Base-by-base conservation (phyloP, 2,329 filamentous ascomycete genomes). In the Sporothrix brasiliensis region DNA sequence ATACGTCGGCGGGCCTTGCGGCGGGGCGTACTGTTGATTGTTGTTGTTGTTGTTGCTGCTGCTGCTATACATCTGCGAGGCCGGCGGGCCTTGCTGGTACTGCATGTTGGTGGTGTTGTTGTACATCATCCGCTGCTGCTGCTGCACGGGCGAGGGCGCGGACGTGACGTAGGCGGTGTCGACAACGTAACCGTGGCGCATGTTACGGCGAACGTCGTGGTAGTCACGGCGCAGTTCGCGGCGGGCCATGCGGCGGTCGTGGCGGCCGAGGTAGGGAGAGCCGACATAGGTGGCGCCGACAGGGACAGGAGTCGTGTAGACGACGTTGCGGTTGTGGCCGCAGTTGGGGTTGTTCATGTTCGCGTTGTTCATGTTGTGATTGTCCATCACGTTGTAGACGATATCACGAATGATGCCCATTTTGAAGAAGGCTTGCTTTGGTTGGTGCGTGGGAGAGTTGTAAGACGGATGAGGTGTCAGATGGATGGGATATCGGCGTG, bases 341-440 rank as follows among this genome's bases (percentile, higher is more conserved):
- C 16, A 58, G 53, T 6, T 19, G 53, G 3, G 16, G 24, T 47
- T 5, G 34, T 63, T 63, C 27, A 27, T 34, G 60, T 49, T 30
- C 19, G 21, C 49, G 41, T 47, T 49, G 41, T 13, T 24, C 19
- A 7, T 39, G 39, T 30, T 30, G 41, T n/a, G 34, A 34, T 21
- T 61, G 39, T 61, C 56, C 11, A 63, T 49, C 13, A 41, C 41
- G 60, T 16, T 49, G 60, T 63, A 16, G 14, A 63, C 14, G 21
- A 30, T 10, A 14, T 30, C 30, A 41, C 60, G 60, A 47, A 63
- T 27, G 60, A 63, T 47, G 21, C 60, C 60, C 60, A 63, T 63
- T 47, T 47, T 63, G 60, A 19, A 60, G 56, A 41, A 19, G 19
- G 60, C 4, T 16, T 19, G 9, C 34, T 24, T 21, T 27, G 34